Evolutionary conservation across 1,284 basidiomycete species (phyloP).

Genomic region (Golubevia sp.): DNA sequence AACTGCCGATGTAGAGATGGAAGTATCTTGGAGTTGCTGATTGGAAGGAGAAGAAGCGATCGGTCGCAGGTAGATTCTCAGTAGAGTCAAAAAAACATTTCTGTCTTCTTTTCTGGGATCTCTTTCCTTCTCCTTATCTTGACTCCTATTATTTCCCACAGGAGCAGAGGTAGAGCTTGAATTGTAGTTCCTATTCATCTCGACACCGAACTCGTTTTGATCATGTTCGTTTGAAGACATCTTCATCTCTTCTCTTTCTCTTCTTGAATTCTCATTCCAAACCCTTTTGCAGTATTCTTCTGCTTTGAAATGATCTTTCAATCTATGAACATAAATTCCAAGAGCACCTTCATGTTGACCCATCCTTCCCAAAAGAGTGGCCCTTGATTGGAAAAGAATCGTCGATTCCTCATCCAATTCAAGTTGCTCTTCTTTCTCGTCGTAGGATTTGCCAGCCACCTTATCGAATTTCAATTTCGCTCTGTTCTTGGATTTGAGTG

Average conservation of each 20-base stretch:
- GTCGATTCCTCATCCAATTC: neutral
- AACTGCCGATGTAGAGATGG: too few relatives aligned
- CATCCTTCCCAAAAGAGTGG: conserved; percentile 83
- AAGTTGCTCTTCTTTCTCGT: neutral
- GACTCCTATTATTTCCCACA: conserved; percentile 1
- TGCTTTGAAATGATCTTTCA: conserved; percentile 80
- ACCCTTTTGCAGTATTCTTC: conserved; percentile 68
- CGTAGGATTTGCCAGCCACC: too few relatives aligned
- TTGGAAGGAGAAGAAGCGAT: conserved; percentile 59
- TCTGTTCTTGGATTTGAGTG: neutral
- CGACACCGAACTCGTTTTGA: neutral
- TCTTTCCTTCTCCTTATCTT: conserved; percentile 2
- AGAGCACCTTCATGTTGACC: conserved; percentile 90
- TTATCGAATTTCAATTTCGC: too few relatives aligned
- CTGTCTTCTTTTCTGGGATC: conserved; percentile 12
- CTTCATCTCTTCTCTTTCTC: neutral
- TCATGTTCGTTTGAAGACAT: too few relatives aligned
- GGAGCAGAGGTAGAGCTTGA: too few relatives aligned
- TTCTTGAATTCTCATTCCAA: conserved; percentile 10
- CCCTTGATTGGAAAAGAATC: conserved; percentile 71
- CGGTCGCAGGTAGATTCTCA: conserved; percentile 84
- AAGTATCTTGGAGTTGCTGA: conserved; percentile 6
- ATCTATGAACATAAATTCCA: conserved; percentile 84
- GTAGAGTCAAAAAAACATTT: conserved; percentile 78
- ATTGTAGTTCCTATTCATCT: conserved; percentile 3